These are phyloP conservation scores for Phytophthora europaea DNA, from an alignment of 352 stramenopile species.

Conservation along the genomic window DNA sequence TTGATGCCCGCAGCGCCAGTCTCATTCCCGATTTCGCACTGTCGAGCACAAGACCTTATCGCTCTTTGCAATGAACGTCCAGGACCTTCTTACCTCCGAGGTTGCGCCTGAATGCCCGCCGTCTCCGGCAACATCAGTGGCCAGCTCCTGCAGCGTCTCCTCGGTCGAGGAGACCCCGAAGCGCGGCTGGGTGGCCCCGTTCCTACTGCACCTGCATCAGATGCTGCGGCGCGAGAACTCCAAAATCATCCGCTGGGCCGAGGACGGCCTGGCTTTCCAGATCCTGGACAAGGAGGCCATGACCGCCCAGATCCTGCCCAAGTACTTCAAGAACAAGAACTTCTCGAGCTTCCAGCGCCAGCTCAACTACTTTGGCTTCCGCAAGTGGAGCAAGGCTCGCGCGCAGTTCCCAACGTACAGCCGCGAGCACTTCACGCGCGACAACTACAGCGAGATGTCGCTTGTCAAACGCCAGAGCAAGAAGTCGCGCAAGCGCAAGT, in stretches of 20 bases:
- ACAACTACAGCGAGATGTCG: constrained; percentile 89
- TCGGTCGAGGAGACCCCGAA: constrained; percentile 42
- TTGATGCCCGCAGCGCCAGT: constrained; percentile 7
- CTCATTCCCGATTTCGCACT: constrained; percentile 48
- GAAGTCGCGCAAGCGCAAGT: constrained; percentile 81
- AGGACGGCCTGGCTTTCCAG: constrained; percentile 82
- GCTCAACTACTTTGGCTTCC: constrained; percentile 97
- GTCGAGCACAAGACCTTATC: constrained; percentile 15
- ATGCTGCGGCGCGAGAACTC: constrained; percentile 85
- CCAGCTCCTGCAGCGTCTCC: constrained; percentile 38
- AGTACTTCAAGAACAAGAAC: constrained; percentile 97
- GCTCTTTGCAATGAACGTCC: constrained; percentile 50
- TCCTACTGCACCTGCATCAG: constrained; percentile 86
- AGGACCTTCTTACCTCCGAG: constrained; percentile 48
- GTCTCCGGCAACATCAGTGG: constrained; percentile 50
- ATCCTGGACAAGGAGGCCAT: constrained; percentile 89
- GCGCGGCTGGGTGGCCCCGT: constrained; percentile 85
- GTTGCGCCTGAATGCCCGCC: constrained; percentile 35
- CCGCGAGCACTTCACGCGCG: constrained; percentile 84
- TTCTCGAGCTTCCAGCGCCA: constrained; percentile 97
- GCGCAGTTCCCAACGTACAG: constrained; percentile 82
- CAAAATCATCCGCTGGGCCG: constrained; percentile 85
- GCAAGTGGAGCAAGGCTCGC: constrained; percentile 90
- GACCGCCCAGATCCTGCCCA: constrained; percentile 91
- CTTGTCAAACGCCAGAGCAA: constrained; percentile 91